phyloP scores from a whole-genome alignment of 331 rosid species.

The Pyracantha coccinea region DNA sequence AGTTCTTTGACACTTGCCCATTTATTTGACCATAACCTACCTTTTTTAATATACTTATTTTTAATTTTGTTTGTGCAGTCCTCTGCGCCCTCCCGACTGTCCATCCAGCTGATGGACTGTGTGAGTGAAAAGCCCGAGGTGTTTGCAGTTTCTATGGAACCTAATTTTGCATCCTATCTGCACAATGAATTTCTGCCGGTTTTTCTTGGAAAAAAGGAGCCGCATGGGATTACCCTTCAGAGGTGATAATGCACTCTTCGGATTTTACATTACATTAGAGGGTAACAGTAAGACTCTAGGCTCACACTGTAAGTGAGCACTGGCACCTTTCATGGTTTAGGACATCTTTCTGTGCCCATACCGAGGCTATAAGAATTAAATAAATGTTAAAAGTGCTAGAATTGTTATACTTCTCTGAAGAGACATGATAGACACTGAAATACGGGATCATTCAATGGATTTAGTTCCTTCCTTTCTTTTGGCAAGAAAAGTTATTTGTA shows the following conservation, averaged over 20 bases:
- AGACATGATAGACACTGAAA: background rate
- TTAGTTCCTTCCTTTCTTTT: background rate
- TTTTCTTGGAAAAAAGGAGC: slow-evolving; percentile 63
- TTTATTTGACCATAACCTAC: background rate
- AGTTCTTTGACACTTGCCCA: slow-evolving; percentile 18
- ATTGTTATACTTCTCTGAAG: background rate
- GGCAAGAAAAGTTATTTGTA: background rate
- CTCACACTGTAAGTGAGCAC: background rate
- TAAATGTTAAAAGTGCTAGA: background rate
- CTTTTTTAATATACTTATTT: background rate
- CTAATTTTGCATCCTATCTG: slow-evolving; percentile 76
- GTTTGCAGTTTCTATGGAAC: slow-evolving; percentile 88
- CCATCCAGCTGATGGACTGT: slow-evolving; percentile 91
- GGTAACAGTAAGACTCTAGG: background rate
- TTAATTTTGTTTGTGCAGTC: slow-evolving; percentile 39
- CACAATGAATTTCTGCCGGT: slow-evolving; percentile 64
- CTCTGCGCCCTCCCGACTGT: slow-evolving; percentile 41
- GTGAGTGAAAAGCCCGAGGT: slow-evolving; percentile 79
- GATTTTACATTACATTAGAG: background rate
- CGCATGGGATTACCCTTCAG: slow-evolving; percentile 55
- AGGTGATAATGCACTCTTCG: slow-evolving; percentile 38
- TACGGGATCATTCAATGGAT: background rate
- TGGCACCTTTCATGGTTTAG: background rate
- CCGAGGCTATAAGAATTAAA: background rate
- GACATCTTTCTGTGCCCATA: background rate